phyloP scores from a whole-genome alignment of 1,139 yeast genomes.

The Yamadazyma epiphylla region DNA sequence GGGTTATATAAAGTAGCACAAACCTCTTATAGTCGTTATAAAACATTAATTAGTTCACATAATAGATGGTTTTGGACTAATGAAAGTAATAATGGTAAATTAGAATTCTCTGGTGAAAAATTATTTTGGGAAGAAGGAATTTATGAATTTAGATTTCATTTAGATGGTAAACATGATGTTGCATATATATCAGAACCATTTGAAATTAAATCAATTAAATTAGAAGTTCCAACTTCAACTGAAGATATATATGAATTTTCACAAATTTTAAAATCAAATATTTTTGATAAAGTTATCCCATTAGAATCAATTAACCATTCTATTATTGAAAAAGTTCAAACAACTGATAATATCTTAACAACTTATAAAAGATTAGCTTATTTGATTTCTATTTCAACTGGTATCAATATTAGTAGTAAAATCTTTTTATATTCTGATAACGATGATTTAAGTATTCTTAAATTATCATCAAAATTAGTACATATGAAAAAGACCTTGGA shows the following conservation, averaged over 20 bases:
- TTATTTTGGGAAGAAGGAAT: slow-evolving; percentile 69
- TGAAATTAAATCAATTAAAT: slow-evolving; percentile 47
- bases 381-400: slow-evolving; percentile 35
- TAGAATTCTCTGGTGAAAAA: slow-evolving; percentile 47
- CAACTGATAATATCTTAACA: slow-evolving; percentile 25
- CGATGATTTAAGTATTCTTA: slow-evolving; percentile 27
- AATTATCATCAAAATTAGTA: slow-evolving; percentile 40
- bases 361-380: slow-evolving; percentile 30
- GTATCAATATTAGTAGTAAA: slow-evolving; percentile 35
- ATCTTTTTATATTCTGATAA: slow-evolving; percentile 34
- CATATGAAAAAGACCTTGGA: slow-evolving; percentile 40
- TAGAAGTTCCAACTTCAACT: slow-evolving; percentile 32
- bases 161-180: slow-evolving; percentile 68
- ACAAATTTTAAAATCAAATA: slow-evolving; percentile 21
- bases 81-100: slow-evolving; percentile 39
- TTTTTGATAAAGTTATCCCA: slow-evolving; percentile 31
- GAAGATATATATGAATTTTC: slow-evolving; percentile 26
- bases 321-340: slow-evolving; percentile 23
- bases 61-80: slow-evolving; percentile 68
- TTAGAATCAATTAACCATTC: slow-evolving; percentile 24
- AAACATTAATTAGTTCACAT: slow-evolving; percentile 59
- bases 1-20: slow-evolving; percentile 69
- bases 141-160: slow-evolving; percentile 75
- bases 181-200: slow-evolving; percentile 68
- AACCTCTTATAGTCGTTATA: slow-evolving; percentile 55